Base-by-base conservation (phyloP, 441 rosid species). In the Arabidopsis hybrid region DNA sequence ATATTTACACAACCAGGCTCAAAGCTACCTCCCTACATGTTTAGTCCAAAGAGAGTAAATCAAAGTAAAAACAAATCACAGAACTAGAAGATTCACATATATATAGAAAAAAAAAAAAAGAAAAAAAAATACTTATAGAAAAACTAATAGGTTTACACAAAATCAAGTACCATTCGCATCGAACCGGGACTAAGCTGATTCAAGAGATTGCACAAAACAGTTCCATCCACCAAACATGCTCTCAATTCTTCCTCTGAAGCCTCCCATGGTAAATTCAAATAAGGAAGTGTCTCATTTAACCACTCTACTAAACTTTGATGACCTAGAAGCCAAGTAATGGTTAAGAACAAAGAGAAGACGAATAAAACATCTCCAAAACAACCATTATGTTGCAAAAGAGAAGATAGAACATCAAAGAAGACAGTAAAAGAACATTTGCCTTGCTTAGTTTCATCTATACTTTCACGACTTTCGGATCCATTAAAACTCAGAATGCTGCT, bases 161-260 rank as follows among this genome's bases (percentile, higher is more conserved):
- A 29, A 73, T 10, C 60, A 61, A 49, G 70, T 75, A 86, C 90
- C 90, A 80, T 83, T 73, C 74, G 82, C 77, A 78, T 29, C 18
- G 79, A 81, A 81, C 81, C 82, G 67, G 86, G 86, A 69, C 75
- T 72, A 51, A 85, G 83, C 78, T 81, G 86, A 79, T 80, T 82
- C 80, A 86, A 67, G 55, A 86, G 67, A 69, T 68, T 71, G 63
- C 87, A 85, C 60, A 86, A 74, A 63, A 85, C 78, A 68, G 81
- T 70, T 60, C 88, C 90, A 80, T 85, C 86, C 78, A 47, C 63
- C 80, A 86, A 79, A 74, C 79, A 83, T 7, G 39, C 79, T 69
- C 84, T 79, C 76, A 83, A 21, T 51, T 85, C 81, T 71, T 83
- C 88, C 59, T 86, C 87, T 43, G 85, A 78, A 58, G 83, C 85